These are phyloP conservation scores for Forsythia viridissima DNA, from an alignment of 257 asterid genomes.

Conservation along the genomic window DNA sequence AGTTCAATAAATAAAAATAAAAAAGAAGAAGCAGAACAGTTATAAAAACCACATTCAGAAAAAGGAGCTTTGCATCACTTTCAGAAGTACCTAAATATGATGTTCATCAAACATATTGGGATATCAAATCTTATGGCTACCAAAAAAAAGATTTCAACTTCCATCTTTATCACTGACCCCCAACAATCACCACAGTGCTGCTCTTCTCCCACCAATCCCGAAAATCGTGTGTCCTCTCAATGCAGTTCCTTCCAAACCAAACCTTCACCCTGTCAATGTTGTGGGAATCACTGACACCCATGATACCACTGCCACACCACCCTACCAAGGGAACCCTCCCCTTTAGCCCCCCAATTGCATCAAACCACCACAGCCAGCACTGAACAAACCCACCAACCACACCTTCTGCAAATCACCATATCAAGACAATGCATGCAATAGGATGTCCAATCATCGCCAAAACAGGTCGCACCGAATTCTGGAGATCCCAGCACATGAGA, in stretches of 20 bases:
- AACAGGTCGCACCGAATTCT: background rate
- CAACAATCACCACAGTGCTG: background rate
- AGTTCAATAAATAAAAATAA: too few relatives aligned
- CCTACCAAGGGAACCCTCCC: background rate
- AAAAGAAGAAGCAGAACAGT: conserved; percentile 1
- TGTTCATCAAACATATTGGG: background rate
- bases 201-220: background rate
- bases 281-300: background rate
- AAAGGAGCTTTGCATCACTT: conserved; percentile 5
- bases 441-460: background rate
- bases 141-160: background rate
- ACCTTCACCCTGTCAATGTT: background rate
- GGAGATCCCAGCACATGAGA: background rate
- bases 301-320: background rate
- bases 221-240: background rate
- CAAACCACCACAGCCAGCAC: background rate
- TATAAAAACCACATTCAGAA: background rate
- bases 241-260: background rate
- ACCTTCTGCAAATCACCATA: background rate
- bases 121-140: background rate
- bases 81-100: conserved; percentile 6
- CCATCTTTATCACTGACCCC: conserved; percentile 6
- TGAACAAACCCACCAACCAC: background rate
- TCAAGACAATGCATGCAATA: background rate
- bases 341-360: background rate